Percentiles rank a stretch among this genome's conserved stretches.
These are phyloP conservation scores for Melocanna baccifera DNA, from an alignment of 176 grass and related monocot species.

Conservation along the genomic window DNA sequence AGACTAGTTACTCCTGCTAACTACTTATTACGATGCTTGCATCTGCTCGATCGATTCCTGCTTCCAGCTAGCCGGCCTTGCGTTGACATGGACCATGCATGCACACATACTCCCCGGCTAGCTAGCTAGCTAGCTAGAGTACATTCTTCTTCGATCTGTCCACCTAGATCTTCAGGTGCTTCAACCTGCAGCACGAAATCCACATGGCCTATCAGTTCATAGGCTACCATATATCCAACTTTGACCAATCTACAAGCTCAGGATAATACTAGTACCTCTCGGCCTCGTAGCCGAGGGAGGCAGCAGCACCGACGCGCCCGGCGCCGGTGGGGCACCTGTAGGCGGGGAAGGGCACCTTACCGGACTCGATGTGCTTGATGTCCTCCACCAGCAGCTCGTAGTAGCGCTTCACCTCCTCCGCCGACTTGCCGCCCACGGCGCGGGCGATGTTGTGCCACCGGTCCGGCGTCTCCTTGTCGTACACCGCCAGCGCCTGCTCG, in stretches of 20 bases:
- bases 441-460: slow-evolving; percentile 72
- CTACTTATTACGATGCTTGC: slow-evolving; percentile 23
- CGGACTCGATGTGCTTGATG: slow-evolving; percentile 63
- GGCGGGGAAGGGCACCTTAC: slow-evolving; percentile 54
- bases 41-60: slow-evolving; percentile 10
- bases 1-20: background rate
- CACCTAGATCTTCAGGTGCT: slow-evolving; percentile 54
- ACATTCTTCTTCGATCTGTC: background rate
- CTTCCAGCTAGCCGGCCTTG: background rate
- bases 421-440: slow-evolving; percentile 72
- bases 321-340: slow-evolving; percentile 39
- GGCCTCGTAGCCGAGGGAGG: slow-evolving; percentile 41
- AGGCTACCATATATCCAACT: background rate
- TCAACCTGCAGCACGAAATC: slow-evolving; percentile 34
- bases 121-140: background rate
- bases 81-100: slow-evolving; percentile 7
- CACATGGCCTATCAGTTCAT: background rate
- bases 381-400: slow-evolving; percentile 60
- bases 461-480: slow-evolving; percentile 65
- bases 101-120: background rate
- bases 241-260: background rate
- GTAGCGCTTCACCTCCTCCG: slow-evolving; percentile 58
- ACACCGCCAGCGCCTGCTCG: slow-evolving; percentile 70
- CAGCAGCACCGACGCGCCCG: background rate
- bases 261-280: slow-evolving; percentile 36